These are phyloP conservation scores for Salix arbutifolia DNA, from an alignment of 345 rosid species.

Conservation along the genomic window DNA sequence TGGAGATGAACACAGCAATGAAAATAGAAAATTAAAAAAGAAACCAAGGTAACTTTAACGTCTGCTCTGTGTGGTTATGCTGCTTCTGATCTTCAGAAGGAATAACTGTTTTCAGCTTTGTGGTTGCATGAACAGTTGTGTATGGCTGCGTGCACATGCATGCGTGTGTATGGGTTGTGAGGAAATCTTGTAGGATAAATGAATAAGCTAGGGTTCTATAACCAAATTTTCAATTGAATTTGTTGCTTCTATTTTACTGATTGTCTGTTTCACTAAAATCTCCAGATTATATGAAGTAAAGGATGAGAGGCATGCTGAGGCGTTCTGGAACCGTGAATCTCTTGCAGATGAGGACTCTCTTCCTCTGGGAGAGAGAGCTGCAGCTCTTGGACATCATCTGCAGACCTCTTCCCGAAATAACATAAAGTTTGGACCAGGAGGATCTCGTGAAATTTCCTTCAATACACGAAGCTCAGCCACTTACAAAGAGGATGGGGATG, in stretches of 20 bases:
- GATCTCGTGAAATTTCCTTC: conserved; percentile 86
- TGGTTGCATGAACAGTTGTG: not conserved
- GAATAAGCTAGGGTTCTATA: not conserved
- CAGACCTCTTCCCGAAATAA: conserved; percentile 36
- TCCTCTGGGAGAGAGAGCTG: conserved; percentile 74
- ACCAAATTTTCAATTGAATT: not conserved
- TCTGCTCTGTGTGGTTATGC: not conserved
- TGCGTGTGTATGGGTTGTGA: not conserved
- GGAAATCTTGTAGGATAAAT: too few species aligned
- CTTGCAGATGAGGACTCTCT: conserved; percentile 71
- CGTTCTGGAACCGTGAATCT: conserved; percentile 56
- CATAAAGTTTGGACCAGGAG: conserved; percentile 82
- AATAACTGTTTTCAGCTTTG: not conserved
- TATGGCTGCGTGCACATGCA: not conserved
- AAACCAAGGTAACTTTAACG: conserved; percentile 56
- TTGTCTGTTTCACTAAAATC: not conserved
- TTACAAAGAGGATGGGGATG: conserved; percentile 57
- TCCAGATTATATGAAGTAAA: conserved; percentile 75
- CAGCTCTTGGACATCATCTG: conserved; percentile 44
- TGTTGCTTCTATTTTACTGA: not conserved
- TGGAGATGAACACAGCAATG: conserved; percentile 41
- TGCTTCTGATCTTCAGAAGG: not conserved
- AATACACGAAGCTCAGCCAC: conserved; percentile 49
- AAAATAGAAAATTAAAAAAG: conserved; percentile 24
- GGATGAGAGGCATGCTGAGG: conserved; percentile 83